Base-by-base conservation (phyloP, 441 rosid genomes). In the Corymbia calophylla region DNA sequence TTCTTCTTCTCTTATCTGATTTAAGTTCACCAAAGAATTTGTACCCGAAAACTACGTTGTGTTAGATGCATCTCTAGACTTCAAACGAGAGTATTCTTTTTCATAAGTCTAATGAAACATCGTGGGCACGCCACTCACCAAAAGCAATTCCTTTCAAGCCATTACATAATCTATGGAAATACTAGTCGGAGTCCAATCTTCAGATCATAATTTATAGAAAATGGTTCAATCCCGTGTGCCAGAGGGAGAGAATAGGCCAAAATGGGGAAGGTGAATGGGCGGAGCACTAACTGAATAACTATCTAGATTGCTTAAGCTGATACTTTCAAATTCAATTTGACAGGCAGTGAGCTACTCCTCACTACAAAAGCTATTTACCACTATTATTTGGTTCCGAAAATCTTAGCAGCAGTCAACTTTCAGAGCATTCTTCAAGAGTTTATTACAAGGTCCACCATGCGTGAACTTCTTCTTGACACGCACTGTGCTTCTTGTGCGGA, bases 31-130 rank as follows among this genome's bases (percentile, higher is more conserved):
- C 14, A 92, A 90, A 77, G 91, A 88, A 53, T 88, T 51, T 31
- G 92, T 64, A 5, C 90, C 95, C 94, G 94, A 90, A 92, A 32
- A 31, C 47, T 12, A 4, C 9, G 3, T 5, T n/a, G 87, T 19
- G 81, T 70, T 5, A 70, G 81, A 35, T 70, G 4, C 87, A 14
- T 86, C 9, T 13, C 32, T 70, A 64, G 31, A 51, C 18, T 81
- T n/a, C 68, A 88, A 87, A 88, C 85, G 53, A 70, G 32, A 7
- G 4, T 32, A n/a, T 19, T 32, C 66, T 11, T 11, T 35, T 9
- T 17, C 5, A 0, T 32, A 49, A 73, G 55, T 32, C 3, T 1
- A n/a, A 58, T 16, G 23, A 16, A 44, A 49, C 25, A 54, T 0
- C 10, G 0, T 5, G 12, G 17, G 17, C 0, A 0, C 8, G 31